These are phyloP conservation scores for Thalassiosira ordinaria DNA, from an alignment of 352 stramenopile genomes.

Conservation along the genomic window DNA sequence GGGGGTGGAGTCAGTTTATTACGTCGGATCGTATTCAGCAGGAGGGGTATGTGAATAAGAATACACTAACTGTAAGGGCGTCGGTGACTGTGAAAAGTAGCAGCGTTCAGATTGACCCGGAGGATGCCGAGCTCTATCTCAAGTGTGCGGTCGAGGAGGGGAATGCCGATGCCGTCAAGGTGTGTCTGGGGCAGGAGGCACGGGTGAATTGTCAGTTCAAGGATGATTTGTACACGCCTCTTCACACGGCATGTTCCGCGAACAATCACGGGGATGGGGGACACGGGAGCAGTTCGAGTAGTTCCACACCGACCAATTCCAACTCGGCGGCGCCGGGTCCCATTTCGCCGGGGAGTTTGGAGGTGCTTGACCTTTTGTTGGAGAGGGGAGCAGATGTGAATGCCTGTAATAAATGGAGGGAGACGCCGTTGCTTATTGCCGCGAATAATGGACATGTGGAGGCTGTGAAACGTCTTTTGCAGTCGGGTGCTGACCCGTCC, in stretches of 20 bases:
- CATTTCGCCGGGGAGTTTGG: constrained; percentile 61
- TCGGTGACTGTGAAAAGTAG: constrained; percentile 82
- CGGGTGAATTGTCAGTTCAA: constrained; percentile 87
- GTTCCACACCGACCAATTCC: constrained; percentile 19
- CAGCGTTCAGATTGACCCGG: constrained; percentile 76
- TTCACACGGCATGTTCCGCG: constrained; percentile 83
- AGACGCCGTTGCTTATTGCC: constrained; percentile 81
- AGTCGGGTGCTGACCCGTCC: constrained; percentile 75
- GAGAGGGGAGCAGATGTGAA: constrained; percentile 82
- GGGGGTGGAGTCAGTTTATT: constrained; percentile 86
- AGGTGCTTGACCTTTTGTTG: constrained; percentile 80
- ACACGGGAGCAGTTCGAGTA: constrained; percentile 36
- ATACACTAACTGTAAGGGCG: constrained; percentile 74
- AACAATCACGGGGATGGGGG: constrained; percentile 37
- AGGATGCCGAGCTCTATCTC: constrained; percentile 85
- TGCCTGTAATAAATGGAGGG: constrained; percentile 85
- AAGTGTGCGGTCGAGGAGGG: constrained; percentile 86
- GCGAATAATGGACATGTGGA: constrained; percentile 84
- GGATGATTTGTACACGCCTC: constrained; percentile 85
- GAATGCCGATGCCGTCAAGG: constrained; percentile 76
- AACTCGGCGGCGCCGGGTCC: constrained; percentile 30
- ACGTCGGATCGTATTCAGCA: constrained; percentile 84
- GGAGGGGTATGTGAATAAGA: constrained; percentile 79
- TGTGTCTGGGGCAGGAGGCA: constrained; percentile 78
- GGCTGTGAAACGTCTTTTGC: constrained; percentile 75